Base-by-base conservation (phyloP, 2,329 filamentous ascomycete genomes). In the Emergomyces orientalis region DNA sequence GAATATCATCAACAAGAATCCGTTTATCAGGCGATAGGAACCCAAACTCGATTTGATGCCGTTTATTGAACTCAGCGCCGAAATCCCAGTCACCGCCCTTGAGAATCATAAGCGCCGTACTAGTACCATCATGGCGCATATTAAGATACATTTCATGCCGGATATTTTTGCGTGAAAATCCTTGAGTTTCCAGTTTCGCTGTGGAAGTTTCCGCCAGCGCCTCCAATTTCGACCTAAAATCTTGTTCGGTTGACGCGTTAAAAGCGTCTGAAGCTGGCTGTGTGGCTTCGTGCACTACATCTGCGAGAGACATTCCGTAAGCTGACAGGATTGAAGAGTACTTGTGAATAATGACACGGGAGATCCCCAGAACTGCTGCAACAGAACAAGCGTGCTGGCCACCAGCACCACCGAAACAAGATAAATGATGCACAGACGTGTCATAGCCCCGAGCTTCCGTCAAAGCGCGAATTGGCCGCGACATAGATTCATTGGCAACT, bases 321-420 rank as follows among this genome's bases (percentile, higher is more conserved):
- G 92, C 92, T 0, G 91, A 96, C 0, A 96, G 80, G 0, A 97
- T 90, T 0, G 91, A 96, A 0, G 91, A 96, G 72, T 96, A 96
- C 63, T 90, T 82, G 74, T 97, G 92, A 1, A 97, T 83, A 11
- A 97, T 80, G 41, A 96, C 94, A 72, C 95, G 91, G 30, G 83
- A 85, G 67, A 96, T 91, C 0, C 91, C 91, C 0, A 97, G 79
- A 2, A 89, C 89, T 70, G 91, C 86, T 1, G 91, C 92, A 65
- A 96, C 95, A 1, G 91, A 91, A 25, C 96, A 91, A 1, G 92
- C 92, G 69, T 97, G 92, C 72, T 97, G 92, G 0, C 92, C 92
- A 58, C 92, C 92, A 0, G 92, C 92, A 62, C 92, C 92, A 52
- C 92, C 92, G 75, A 97, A 97, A 0, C 91, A 95, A 0, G 92